A percentile compares a stretch with the other conserved stretches of the same genome.
Evolutionary conservation across 2,329 filamentous ascomycete genomes (phyloP).

Genomic region (Intubia oerlemansii): DNA sequence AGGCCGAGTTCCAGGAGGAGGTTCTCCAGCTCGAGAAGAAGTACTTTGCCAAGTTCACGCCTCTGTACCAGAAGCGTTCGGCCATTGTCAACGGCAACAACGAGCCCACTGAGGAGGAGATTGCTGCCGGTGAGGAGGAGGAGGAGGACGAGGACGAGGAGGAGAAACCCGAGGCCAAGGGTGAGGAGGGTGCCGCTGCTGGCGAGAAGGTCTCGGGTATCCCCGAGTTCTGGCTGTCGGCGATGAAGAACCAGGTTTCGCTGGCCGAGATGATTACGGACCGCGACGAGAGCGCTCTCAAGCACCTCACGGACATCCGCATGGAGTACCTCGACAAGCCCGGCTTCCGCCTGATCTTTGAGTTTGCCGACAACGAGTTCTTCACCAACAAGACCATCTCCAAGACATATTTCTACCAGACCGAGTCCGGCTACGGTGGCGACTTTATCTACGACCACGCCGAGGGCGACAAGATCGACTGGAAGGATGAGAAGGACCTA

Average conservation of each 20-base stretch:
- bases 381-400: conserved; percentile 95
- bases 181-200: conserved; percentile 26
- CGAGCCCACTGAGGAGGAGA: conserved; percentile 74
- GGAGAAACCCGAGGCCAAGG: conserved; percentile 30
- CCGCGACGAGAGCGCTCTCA: conserved; percentile 82
- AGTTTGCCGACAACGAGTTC: conserved; percentile 86
- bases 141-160: conserved; percentile 52
- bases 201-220: conserved; percentile 50
- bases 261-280: conserved; percentile 98
- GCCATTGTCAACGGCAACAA: conserved; percentile 71
- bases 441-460: conserved; percentile 99
- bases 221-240: conserved; percentile 97
- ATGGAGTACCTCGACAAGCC: conserved; percentile 99
- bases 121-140: conserved; percentile 67
- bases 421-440: conserved; percentile 93
- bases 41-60: conserved; percentile 97
- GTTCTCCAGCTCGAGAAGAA: conserved; percentile 97
- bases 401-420: conserved; percentile 98
- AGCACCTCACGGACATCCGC: conserved; percentile 75
- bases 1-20: conserved; percentile 96
- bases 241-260: conserved; percentile 98
- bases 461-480: conserved; percentile 93
- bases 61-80: conserved; percentile 86
- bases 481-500: conserved; percentile 82
- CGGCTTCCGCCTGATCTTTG: conserved; percentile 95